phyloP scores from a whole-genome alignment of 2,329 filamentous ascomycete species.

The Pseudopyricularia cyperi region DNA sequence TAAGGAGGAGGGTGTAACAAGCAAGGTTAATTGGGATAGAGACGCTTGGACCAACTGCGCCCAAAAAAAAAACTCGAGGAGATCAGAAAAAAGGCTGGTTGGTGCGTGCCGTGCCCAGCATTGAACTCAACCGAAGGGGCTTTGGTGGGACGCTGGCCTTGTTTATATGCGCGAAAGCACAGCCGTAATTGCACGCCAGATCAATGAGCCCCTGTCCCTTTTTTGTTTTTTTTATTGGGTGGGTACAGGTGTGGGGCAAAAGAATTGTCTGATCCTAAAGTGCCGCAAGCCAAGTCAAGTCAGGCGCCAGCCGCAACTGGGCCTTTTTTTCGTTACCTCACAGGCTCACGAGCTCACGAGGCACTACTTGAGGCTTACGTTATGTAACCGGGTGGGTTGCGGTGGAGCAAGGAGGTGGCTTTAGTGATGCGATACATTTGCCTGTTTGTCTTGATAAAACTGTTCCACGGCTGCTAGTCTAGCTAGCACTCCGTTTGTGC shows the following conservation, averaged over 20 bases:
- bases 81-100: background rate
- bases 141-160: conserved; percentile 25
- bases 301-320: background rate
- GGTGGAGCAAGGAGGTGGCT: too few relatives aligned
- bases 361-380: too few relatives aligned
- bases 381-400: too few relatives aligned
- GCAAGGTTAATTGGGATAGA: background rate
- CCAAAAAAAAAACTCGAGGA: background rate
- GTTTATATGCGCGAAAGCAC: conserved; percentile 34
- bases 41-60: background rate
- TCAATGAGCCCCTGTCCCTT: conserved; percentile 4
- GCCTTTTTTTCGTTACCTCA: background rate
- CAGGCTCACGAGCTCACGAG: too few relatives aligned
- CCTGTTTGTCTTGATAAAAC: too few relatives aligned
- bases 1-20: background rate
- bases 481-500: too few relatives aligned
- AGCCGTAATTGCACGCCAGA: conserved; percentile 12
- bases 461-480: too few relatives aligned
- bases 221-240: conserved; percentile 1
- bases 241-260: conserved; percentile 1
- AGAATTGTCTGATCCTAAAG: background rate
- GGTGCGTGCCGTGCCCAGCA: background rate
- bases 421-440: too few relatives aligned
- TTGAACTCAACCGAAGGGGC: background rate
- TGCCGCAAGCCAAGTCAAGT: background rate